Evolutionary conservation across 306 rosid species (phyloP).

Genomic region (Sesbania bispinosa): DNA sequence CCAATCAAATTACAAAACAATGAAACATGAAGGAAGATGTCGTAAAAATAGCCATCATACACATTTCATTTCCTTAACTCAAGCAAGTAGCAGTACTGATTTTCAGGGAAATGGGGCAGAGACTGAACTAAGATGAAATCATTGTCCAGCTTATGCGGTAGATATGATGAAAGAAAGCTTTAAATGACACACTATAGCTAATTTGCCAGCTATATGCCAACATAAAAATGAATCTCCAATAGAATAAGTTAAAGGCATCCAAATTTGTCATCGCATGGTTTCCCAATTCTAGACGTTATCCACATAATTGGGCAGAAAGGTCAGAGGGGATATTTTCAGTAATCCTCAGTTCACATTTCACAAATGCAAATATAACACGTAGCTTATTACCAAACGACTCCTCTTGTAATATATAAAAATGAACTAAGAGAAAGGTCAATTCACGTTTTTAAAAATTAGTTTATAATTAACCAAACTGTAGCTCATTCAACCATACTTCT

Average conservation of each 20-base stretch:
- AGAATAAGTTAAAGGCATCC: background rate
- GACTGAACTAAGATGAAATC: background rate
- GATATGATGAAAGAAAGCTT: slow-evolving; percentile 3
- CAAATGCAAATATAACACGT: background rate
- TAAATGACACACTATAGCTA: background rate
- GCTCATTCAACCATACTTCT: background rate
- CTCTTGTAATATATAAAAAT: background rate
- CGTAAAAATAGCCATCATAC: background rate
- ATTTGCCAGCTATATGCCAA: background rate
- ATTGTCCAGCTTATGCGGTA: background rate
- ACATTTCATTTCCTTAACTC: background rate
- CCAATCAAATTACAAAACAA: background rate
- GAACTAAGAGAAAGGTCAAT: background rate
- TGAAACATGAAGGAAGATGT: background rate
- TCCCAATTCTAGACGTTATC: background rate
- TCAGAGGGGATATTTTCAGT: background rate
- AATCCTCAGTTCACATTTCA: background rate
- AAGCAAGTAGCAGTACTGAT: background rate
- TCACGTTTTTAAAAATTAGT: background rate
- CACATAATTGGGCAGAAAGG: background rate
- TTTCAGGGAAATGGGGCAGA: background rate
- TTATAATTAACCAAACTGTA: background rate
- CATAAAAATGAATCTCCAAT: background rate
- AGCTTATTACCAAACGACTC: too few relatives aligned
- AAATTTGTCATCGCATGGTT: background rate